These are phyloP conservation scores for Talaromyces stipitatus DNA, from an alignment of 495 filamentous ascomycete genomes.

Conservation along the genomic window DNA sequence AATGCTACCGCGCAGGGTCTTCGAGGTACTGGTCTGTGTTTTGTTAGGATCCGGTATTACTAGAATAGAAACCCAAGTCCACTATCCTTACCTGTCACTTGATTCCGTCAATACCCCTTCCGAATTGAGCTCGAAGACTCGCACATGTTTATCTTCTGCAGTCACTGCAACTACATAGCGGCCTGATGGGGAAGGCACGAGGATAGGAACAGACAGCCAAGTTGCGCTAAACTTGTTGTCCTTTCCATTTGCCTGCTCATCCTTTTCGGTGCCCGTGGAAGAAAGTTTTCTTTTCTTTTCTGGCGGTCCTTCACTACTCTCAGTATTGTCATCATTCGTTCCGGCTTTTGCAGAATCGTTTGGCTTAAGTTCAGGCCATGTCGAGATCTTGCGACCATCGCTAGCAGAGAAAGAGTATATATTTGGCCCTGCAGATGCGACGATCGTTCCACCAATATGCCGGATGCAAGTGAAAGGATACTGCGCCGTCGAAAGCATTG, in stretches of 20 bases:
- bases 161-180: slow-evolving; percentile 70
- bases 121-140: slow-evolving; percentile 62
- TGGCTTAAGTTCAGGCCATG: slow-evolving; percentile 34
- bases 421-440: slow-evolving; percentile 49
- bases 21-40: slow-evolving; percentile 74
- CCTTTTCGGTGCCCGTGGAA: slow-evolving; percentile 14
- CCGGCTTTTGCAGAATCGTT: slow-evolving; percentile 10
- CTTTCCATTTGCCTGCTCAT: slow-evolving; percentile 13
- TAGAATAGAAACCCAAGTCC: neutral
- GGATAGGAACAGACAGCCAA: slow-evolving; percentile 44
- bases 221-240: slow-evolving; percentile 14
- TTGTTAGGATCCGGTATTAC: slow-evolving; percentile 11
- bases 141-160: slow-evolving; percentile 81
- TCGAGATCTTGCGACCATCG: slow-evolving; percentile 34
- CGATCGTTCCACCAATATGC: slow-evolving; percentile 37
- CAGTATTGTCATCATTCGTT: slow-evolving; percentile 18
- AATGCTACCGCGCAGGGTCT: slow-evolving; percentile 69
- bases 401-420: slow-evolving; percentile 43
- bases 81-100: slow-evolving; percentile 56
- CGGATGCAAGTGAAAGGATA: slow-evolving; percentile 49
- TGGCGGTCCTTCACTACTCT: slow-evolving; percentile 27
- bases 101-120: slow-evolving; percentile 56
- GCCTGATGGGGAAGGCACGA: slow-evolving; percentile 51
- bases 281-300: slow-evolving; percentile 47
- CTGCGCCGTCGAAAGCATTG: slow-evolving; percentile 27